Evolutionary conservation across 192 early-diverging fungal species (phyloP), one percentile per base, ranked within the genome.

Genomic region (Rhizophagus clarus): DNA sequence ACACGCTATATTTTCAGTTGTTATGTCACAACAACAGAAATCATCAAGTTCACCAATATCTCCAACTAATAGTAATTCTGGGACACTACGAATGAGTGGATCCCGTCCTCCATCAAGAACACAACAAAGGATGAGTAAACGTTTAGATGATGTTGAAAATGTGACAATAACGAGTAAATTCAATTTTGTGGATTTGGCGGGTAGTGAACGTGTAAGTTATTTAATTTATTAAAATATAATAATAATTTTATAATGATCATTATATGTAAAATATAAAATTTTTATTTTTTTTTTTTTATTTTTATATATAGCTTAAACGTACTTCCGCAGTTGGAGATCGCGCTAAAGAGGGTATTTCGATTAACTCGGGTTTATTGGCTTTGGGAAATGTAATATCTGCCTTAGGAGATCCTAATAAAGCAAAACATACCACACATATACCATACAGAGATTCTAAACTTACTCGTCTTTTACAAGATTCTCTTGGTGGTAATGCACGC

Each of bases 181-280:
- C 74, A 95, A 98, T 83, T 99, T 99, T 89, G 98, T 99, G 17
- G 98, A 99, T 87, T 85, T 99, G 84, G 98, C 98, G 26, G 98
- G 98, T 37, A 96, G 95, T 64, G 98, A 99, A 86, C 84, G 95
- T 45, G 87, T 88, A 85, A 22, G 31, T 37, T 70, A 3, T 10
- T 31, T 2, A 34, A 20, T 14, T 32, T 32, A 32, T 32, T 3
- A 2, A 34, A 5, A 34, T 34, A 34, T 34, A 34, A 34, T 34
- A 4, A 34, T 34, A 34, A 2, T 34, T 4, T 34, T 34, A 34
- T 34, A 34, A 34, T 34, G 34, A 34, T 34, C 0, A 34, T 34
- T 34, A 34, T 34, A 34, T 34, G 5, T 34, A 4, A 4, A 34
- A 34, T 34, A 34, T 34, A 0, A n/a, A n/a, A n/a, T n/a, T n/a